phyloP scores from a whole-genome alignment of 2,329 filamentous ascomycete genomes.

The Beauveria australis region DNA sequence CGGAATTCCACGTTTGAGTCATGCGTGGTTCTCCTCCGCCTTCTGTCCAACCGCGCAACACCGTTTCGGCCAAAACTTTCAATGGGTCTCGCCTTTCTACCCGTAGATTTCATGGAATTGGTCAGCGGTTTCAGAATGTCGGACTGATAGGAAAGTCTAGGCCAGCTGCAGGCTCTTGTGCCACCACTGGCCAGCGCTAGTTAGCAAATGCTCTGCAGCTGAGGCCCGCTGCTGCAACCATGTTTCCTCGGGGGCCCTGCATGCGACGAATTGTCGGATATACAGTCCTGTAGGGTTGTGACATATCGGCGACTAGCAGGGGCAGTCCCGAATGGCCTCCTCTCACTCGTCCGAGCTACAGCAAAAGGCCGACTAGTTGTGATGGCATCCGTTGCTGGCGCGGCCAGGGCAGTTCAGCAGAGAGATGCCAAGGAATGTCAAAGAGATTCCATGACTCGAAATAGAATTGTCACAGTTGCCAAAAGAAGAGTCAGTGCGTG shows the following conservation, averaged over 20 bases:
- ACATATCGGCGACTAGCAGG: neutral
- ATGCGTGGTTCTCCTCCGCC: neutral
- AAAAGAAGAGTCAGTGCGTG: neutral
- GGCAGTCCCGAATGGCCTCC: neutral
- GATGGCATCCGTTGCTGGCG: neutral
- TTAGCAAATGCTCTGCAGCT: neutral
- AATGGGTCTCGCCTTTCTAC: neutral
- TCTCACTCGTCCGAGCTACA: neutral
- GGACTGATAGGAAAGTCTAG: neutral
- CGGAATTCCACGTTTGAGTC: too few relatives aligned
- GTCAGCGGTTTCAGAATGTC: conserved; percentile 2
- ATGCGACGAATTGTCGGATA: neutral
- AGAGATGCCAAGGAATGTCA: neutral
- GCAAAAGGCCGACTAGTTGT: neutral
- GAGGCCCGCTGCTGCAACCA: neutral
- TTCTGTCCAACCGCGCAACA: neutral
- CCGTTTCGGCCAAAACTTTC: neutral
- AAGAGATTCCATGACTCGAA: neutral
- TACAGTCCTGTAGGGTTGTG: neutral
- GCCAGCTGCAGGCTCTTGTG: neutral
- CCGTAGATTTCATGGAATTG: neutral
- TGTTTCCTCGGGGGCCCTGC: neutral
- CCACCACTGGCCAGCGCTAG: neutral
- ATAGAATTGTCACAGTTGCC: neutral
- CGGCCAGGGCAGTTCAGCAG: neutral